phyloP scores from a whole-genome alignment of 225 moss, liverwort and hornwort genomes.

The Marchantia polymorpha region DNA sequence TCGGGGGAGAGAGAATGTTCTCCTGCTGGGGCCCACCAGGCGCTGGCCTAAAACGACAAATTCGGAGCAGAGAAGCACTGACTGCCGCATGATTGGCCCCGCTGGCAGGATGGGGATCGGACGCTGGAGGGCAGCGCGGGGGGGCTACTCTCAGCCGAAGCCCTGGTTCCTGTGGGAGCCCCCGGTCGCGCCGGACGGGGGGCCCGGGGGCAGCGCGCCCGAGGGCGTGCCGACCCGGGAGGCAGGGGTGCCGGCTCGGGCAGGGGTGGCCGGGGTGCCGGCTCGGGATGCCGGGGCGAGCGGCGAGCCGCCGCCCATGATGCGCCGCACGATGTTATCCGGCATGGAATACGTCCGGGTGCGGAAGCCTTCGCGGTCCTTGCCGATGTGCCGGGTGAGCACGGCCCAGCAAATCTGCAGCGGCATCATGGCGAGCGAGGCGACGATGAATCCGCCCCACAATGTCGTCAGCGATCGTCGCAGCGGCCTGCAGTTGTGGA shows the following conservation, averaged over 20 bases:
- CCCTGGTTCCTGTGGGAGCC: conserved; percentile 13
- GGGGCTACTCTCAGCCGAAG: conserved; percentile 1
- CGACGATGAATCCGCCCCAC: conserved; percentile 55
- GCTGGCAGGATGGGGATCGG: neutral
- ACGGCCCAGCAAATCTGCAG: conserved; percentile 43
- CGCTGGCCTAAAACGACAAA: neutral
- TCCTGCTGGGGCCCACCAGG: neutral
- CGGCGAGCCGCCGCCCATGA: neutral
- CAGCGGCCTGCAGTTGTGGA: conserved; percentile 49
- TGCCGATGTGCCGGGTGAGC: conserved; percentile 25
- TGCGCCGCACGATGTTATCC: conserved; percentile 11
- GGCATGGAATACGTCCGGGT: conserved; percentile 12
- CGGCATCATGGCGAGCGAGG: conserved; percentile 53
- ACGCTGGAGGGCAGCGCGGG: too few species aligned
- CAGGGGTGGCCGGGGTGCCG: neutral
- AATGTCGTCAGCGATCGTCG: conserved; percentile 42
- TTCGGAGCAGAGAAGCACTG: neutral
- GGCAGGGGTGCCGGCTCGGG: neutral
- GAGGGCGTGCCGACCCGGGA: neutral
- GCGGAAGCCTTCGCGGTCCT: conserved; percentile 28
- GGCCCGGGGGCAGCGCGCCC: too few species aligned
- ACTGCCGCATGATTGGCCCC: neutral
- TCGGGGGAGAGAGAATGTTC: too few species aligned
- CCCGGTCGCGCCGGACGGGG: too few species aligned
- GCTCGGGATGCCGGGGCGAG: neutral